Base-by-base conservation (phyloP, 768 basidiomycete genomes). In the Russula ochroleuca region DNA sequence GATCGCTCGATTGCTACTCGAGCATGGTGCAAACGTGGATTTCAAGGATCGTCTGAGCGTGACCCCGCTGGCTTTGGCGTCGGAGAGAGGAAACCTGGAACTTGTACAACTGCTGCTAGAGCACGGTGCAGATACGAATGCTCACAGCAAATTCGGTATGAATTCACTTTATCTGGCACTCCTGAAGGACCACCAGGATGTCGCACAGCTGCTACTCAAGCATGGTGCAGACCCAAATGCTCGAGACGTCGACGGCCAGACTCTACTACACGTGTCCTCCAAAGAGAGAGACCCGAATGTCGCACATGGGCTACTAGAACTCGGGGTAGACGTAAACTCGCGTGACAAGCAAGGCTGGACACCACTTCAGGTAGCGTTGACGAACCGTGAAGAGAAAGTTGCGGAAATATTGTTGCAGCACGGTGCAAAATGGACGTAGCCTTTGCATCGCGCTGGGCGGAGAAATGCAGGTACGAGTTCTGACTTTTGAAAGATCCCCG, bases 101-200 rank as follows among this genome's bases (percentile, higher is more conserved):
- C 0, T 17, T 33, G 28, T 28, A n/a, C 5, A 52, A 4, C 0
- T 31, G 23, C 14, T 49, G 23, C 48, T 49, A 7, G 48, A 23
- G 21, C 23, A 17, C 14, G 48, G 48, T 1, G 48, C 13, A 49
- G 23, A 49, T 25, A 23, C 48, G 13, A 15, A 49, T 28, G 1
- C n/a, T n/a, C 7, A 0, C n/a, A 9, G 5, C 1, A 3, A 0
- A 15, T 2, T 28, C 28, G 23, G 14, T 7, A 14, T 0, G 23
- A 6, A 13, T 17, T 14, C 48, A 7, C 21, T 49, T 49, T 49
- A 25, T 28, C 2, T 14, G 23, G 48, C 23, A 5, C 23, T 49
- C 21, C 0, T 0, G 13, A 13, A 0, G 0, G 48, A 13, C 14
- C 23, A 49, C 14, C 21, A 5, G 25, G 48, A 7, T 7, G 13